Evolutionary conservation across 768 basidiomycete species (phyloP).

Genomic region (Macrolepiota dolichaula): DNA sequence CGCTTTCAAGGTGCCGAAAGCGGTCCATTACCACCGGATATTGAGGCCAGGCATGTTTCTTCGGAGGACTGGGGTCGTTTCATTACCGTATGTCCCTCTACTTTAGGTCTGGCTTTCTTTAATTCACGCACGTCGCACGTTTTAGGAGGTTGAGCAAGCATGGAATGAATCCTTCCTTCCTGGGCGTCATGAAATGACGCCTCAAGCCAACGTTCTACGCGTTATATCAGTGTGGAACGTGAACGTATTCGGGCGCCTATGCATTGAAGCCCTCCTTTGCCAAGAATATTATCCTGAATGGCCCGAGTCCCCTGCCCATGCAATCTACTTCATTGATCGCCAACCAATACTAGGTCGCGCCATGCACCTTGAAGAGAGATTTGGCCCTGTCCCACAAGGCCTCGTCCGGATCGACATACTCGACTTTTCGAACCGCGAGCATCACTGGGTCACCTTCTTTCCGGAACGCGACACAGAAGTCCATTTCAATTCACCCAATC

Average conservation of each 20-base stretch:
- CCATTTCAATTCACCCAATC: not conserved
- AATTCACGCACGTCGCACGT: not conserved
- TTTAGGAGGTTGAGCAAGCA: slow-evolving; percentile 17
- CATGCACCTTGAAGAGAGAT: slow-evolving; percentile 16
- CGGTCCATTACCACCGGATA: not conserved
- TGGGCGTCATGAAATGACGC: slow-evolving; percentile 1
- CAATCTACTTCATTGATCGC: slow-evolving; percentile 24
- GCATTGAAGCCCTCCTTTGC: slow-evolving; percentile 15
- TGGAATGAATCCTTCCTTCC: slow-evolving; percentile 15
- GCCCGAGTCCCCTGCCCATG: slow-evolving; percentile 20
- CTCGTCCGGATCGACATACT: slow-evolving; percentile 21
- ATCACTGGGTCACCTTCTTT: not conserved
- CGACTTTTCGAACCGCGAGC: slow-evolving; percentile 11
- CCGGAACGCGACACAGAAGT: slow-evolving; percentile 1
- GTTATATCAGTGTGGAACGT: slow-evolving; percentile 12
- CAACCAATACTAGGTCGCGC: slow-evolving; percentile 3
- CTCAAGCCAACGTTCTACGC: slow-evolving; percentile 20
- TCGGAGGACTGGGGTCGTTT: slow-evolving; percentile 5
- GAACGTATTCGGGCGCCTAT: not conserved
- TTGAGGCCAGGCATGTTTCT: not conserved
- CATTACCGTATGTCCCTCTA: not conserved
- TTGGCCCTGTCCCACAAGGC: slow-evolving; percentile 19
- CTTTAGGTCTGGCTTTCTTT: too few relatives aligned
- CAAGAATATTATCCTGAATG: slow-evolving; percentile 17
- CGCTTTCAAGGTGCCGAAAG: not conserved